phyloP scores from a whole-genome alignment of 2,329 filamentous ascomycete genomes.

The Xylaria sp. region DNA sequence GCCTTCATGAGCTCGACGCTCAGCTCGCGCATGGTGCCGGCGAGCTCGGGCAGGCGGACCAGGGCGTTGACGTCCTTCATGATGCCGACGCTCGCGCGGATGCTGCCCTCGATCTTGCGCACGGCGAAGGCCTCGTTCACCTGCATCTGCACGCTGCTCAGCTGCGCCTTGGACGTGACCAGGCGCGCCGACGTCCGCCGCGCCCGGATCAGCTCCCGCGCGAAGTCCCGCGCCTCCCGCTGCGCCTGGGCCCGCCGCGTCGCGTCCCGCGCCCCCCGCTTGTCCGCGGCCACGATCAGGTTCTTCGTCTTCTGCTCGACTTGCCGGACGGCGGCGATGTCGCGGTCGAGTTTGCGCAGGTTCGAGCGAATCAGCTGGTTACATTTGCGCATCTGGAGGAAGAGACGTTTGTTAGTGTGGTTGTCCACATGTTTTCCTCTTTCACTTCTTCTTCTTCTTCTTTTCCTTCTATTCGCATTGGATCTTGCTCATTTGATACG shows the following conservation, averaged over 20 bases:
- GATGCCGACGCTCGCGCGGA: conserved; percentile 85
- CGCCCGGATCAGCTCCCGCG: conserved; percentile 84
- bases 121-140: conserved; percentile 96
- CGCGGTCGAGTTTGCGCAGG: conserved; percentile 92
- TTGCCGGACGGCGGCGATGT: conserved; percentile 80
- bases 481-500: neutral
- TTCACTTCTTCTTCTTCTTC: neutral
- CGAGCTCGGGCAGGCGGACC: conserved; percentile 85
- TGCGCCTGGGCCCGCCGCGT: conserved; percentile 81
- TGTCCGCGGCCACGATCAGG: conserved; percentile 84
- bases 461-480: neutral
- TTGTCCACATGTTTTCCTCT: neutral
- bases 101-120: conserved; percentile 93
- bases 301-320: conserved; percentile 86
- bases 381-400: conserved; percentile 86
- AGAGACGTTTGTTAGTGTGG: conserved; percentile 14
- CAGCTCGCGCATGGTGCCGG: conserved; percentile 88
- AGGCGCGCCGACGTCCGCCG: conserved; percentile 80
- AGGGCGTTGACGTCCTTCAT: conserved; percentile 97
- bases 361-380: conserved; percentile 90
- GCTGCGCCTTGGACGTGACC: conserved; percentile 87
- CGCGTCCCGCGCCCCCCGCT: conserved; percentile 82
- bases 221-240: conserved; percentile 86
- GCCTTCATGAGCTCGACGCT: conserved; percentile 90
- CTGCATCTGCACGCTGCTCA: conserved; percentile 95